A percentile compares a stretch with the other conserved stretches of the same genome.
Conservation (phyloP, 1,139 yeast genomes). For the Debaryomyces robertsiae region DNA sequence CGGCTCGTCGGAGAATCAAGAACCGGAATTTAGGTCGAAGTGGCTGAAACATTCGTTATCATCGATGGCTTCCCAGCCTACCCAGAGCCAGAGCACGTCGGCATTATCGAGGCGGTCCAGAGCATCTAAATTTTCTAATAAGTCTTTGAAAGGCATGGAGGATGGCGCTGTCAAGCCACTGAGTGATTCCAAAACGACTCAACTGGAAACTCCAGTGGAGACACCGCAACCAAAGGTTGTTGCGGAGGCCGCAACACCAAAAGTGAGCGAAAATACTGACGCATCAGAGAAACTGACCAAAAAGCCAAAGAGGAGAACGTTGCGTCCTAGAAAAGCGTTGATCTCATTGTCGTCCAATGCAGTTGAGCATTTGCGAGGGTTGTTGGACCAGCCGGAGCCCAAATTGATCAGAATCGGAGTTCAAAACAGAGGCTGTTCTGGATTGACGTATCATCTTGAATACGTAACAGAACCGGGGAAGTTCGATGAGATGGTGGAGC, state of each 20-base stretch:
- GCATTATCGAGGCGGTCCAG: slow-evolving; percentile 39
- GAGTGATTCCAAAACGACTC: slow-evolving; percentile 8
- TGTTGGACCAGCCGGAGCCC: slow-evolving; percentile 81
- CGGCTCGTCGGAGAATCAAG: slow-evolving; percentile 12
- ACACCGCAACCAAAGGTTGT: background rate
- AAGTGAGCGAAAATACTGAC: slow-evolving; percentile 7
- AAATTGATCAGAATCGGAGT: slow-evolving; percentile 90
- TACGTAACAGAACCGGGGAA: slow-evolving; percentile 88
- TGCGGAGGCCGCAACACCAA: slow-evolving; percentile 6
- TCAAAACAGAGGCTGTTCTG: slow-evolving; percentile 95
- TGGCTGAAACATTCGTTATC: slow-evolving; percentile 28
- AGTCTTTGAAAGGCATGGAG: slow-evolving; percentile 16
- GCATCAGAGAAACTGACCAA: slow-evolving; percentile 7
- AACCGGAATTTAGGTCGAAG: slow-evolving; percentile 18
- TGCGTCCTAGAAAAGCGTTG: slow-evolving; percentile 84
- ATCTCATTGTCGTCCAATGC: slow-evolving; percentile 79
- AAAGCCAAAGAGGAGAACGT: slow-evolving; percentile 55
- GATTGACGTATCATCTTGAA: slow-evolving; percentile 86
- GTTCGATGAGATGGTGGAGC: slow-evolving; percentile 90
- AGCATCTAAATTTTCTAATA: slow-evolving; percentile 36
- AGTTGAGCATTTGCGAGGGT: slow-evolving; percentile 62
- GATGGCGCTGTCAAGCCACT: background rate
- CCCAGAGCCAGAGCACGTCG: slow-evolving; percentile 12
- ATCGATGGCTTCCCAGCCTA: slow-evolving; percentile 15
- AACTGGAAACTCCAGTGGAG: background rate